Percentiles rank a stretch among this genome's conserved stretches.
Conservation (phyloP, 192 early-diverging fungal genomes). For the Umbelopsis sp. region DNA sequence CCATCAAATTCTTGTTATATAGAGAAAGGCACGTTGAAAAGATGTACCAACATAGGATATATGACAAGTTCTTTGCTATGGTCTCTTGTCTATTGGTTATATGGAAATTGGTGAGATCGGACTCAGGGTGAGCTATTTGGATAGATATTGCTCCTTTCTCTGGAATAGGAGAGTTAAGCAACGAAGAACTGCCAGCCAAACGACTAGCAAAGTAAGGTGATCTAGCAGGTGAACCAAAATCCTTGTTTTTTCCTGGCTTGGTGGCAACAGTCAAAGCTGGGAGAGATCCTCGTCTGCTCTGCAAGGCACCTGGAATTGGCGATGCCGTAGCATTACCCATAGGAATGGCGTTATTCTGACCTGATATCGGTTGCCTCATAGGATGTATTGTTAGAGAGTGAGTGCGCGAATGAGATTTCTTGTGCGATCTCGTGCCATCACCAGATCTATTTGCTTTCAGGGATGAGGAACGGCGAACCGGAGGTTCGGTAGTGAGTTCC, state of each 20-base stretch:
- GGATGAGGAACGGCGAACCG: conserved; percentile 1
- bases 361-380: not conserved
- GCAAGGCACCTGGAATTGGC: not conserved
- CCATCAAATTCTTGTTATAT: conserved; percentile 88
- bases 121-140: conserved; percentile 15
- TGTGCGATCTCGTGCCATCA: not conserved
- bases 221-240: conserved; percentile 3
- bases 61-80: conserved; percentile 38
- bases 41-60: conserved; percentile 71
- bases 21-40: conserved; percentile 74
- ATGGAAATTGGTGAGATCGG: conserved; percentile 17
- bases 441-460: conserved; percentile 2
- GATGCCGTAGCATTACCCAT: not conserved
- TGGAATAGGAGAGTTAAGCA: conserved; percentile 20
- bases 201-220: conserved; percentile 15
- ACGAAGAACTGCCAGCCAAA: conserved; percentile 22
- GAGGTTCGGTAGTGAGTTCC: not conserved
- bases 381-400: conserved; percentile 9
- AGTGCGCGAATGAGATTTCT: conserved; percentile 1
- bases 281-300: conserved; percentile 26
- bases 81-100: conserved; percentile 16
- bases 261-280: conserved; percentile 6
- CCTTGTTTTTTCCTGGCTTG: conserved; percentile 13
- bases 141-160: conserved; percentile 28
- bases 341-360: not conserved